Base-by-base conservation (phyloP, 352 stramenopile genomes). In the Lagenidium giganteum region DNA sequence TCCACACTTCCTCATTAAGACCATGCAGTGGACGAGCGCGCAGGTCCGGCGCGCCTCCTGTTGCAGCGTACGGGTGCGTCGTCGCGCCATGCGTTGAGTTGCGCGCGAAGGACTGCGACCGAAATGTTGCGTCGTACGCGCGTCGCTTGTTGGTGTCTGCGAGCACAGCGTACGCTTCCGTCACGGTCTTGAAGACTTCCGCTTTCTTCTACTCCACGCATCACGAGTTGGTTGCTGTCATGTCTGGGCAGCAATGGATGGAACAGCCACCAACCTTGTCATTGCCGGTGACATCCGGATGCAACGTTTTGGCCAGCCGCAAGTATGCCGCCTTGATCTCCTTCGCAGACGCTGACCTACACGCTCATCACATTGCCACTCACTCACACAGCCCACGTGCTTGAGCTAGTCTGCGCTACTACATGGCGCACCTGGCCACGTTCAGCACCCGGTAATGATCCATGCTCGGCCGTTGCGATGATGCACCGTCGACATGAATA, bases 381-480 rank as follows among this genome's bases (percentile, higher is more conserved):
- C 6, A 30, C 8, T 20, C 20, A 4, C 28, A 25, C 21, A 46
- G 9, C 26, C 33, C 18, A 40, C 16, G 41, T 20, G 8, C n/a
- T 14, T 16, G 22, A 13, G 3, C 8, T 21, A 20, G 25, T 3
- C 7, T 47, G 40, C 13, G n/a, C 5, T 18, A 31, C 16, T 13
- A 42, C 23, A 29, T 14, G 5, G 26, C 52, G 35, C 44, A 88
- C 77, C 77, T 59, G 20, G 81, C 60, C 41, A 93, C 53, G 48
- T 88, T 89, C 11, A 90, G 69, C 43, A 93, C 59, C 32, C 77
- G 73, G 44, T 93, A 93, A 48, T 89, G 86, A 54, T 93, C 80
- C 36, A 86, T 66, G 20, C 37, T 46, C 31, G 30, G 36, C 35
- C 55, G 41, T 30, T 6, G 41, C 41, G 11, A n/a, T 30, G 8